These are phyloP conservation scores for Ceriops decandra DNA, from an alignment of 345 rosid genomes.

Conservation along the genomic window DNA sequence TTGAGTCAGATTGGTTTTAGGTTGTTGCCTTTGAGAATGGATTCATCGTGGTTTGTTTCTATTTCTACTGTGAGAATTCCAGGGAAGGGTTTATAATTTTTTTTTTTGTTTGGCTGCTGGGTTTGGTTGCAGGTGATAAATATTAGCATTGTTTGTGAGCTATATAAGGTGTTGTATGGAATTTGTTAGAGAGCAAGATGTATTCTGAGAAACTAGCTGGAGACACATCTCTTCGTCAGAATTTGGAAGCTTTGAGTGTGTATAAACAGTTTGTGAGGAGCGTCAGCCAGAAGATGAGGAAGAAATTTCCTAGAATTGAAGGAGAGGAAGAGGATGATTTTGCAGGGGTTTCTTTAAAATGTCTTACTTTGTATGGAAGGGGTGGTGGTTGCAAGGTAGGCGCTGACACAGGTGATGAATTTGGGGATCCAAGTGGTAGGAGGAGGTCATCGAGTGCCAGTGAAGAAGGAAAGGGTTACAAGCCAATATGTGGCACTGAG, in stretches of 20 bases:
- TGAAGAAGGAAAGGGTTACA: conserved; percentile 64
- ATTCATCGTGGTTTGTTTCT: too few species aligned
- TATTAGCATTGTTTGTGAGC: conserved; percentile 15
- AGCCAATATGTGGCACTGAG: conserved; percentile 57
- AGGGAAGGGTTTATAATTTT: neutral
- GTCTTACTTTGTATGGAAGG: conserved; percentile 66
- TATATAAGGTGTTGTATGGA: conserved; percentile 17
- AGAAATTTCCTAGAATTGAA: conserved; percentile 45
- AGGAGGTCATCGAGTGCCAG: conserved; percentile 74
- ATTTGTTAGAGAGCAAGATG: conserved; percentile 31
- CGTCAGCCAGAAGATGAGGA: conserved; percentile 71
- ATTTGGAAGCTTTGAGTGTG: conserved; percentile 64
- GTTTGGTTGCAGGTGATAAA: conserved; percentile 10
- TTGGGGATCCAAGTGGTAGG: conserved; percentile 63
- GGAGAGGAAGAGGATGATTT: conserved; percentile 49
- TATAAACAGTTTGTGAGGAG: conserved; percentile 73
- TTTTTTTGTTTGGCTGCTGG: neutral
- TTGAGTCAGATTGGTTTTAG: neutral
- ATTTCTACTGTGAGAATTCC: neutral
- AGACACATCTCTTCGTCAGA: conserved; percentile 54
- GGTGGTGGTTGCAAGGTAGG: conserved; percentile 97
- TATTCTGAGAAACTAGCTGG: conserved; percentile 41
- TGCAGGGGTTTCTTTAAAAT: conserved; percentile 58
- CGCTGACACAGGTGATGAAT: conserved; percentile 76
- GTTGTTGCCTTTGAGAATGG: neutral